Evolutionary conservation across 192 early-diverging fungal species (phyloP), one percentile per base, ranked within the genome.

Genomic region (Hyaloraphidium curvatum): DNA sequence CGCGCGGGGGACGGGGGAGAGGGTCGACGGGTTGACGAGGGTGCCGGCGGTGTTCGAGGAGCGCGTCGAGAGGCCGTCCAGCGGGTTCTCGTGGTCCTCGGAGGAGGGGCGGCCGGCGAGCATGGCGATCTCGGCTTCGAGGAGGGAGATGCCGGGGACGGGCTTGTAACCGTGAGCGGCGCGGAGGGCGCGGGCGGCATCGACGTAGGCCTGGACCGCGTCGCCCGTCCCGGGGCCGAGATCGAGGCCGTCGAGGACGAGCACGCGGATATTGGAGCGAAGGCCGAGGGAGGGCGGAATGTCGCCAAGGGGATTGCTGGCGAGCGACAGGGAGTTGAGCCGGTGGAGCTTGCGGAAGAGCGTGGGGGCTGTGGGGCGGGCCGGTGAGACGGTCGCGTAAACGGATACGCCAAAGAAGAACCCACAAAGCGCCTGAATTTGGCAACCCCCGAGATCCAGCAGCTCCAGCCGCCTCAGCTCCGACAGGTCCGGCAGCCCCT

Each of bases 221-320:
- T 23, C 19, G 22, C 14, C 2, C 21, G 50, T 39, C 1, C 33
- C 25, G 0, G 43, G 40, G 25, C 59, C 64, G 33, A 57, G 28
- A 3, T 56, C 53, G 52, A 63, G 59, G 37, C 37, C 59, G 14
- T 50, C 58, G 11, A 65, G 35, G 28, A 43, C 56, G 0, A 65
- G 53, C 16, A 25, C 30, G 50, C 54, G 55, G 16, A 65, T 29
- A 50, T 52, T 37, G 40, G 56, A 52, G 28, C 62, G 58, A 2
- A 73, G 54, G 13, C 71, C 71, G 29, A 73, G 61, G 1, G 71
- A 73, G 9, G 71, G 60, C 13, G 69, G 69, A 9, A 71, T 55
- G 25, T 21, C 29, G 16, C 53, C 28, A 1, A 71, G 33, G 5
- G 51, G 53, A 50, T 71, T 71, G 39, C 55, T 41, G 39, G 54